A percentile compares a stretch with the other conserved stretches of the same genome.
phyloP scores from a whole-genome alignment of 129 eudicot genomes.

The Gnaphalium uliginosum region DNA sequence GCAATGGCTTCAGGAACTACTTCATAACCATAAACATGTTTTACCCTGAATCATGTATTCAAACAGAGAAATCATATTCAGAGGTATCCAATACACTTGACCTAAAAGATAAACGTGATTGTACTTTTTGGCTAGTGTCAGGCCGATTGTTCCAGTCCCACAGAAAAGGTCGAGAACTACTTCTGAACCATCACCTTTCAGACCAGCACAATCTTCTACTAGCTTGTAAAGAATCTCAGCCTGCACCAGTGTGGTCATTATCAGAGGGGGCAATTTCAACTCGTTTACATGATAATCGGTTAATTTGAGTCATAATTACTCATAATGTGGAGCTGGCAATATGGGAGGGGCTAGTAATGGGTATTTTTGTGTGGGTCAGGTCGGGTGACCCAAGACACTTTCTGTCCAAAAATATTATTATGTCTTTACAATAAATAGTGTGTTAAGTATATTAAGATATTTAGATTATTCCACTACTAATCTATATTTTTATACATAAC shows the following conservation, averaged over 20 bases:
- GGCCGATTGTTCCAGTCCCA: constrained; percentile 96
- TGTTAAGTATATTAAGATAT: too few species aligned
- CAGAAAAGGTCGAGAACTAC: constrained; percentile 83
- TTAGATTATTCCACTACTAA: too few species aligned
- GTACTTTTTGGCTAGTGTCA: constrained; percentile 84
- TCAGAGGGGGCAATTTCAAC: not conserved
- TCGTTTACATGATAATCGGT: not conserved
- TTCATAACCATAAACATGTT: constrained; percentile 91
- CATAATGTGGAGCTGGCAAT: not conserved
- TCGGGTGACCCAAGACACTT: too few species aligned
- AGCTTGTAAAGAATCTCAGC: constrained; percentile 83
- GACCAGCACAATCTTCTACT: constrained; percentile 77
- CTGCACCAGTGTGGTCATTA: constrained; percentile 39
- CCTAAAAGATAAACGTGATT: not conserved
- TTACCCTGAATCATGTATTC: constrained; percentile 48
- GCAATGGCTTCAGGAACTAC: constrained; percentile 78
- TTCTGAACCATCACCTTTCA: constrained; percentile 91
- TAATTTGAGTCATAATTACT: not conserved
- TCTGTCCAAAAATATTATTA: too few species aligned
- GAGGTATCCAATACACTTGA: not conserved
- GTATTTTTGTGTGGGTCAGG: not conserved
- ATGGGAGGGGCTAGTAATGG: not conserved
- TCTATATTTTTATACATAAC: too few species aligned
- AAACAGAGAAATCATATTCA: not conserved
- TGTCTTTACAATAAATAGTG: too few species aligned